Evolutionary conservation across 176 grass and related monocot genomes (phyloP), one percentile per base, ranked within the genome.

Genomic region (Canna indica): DNA sequence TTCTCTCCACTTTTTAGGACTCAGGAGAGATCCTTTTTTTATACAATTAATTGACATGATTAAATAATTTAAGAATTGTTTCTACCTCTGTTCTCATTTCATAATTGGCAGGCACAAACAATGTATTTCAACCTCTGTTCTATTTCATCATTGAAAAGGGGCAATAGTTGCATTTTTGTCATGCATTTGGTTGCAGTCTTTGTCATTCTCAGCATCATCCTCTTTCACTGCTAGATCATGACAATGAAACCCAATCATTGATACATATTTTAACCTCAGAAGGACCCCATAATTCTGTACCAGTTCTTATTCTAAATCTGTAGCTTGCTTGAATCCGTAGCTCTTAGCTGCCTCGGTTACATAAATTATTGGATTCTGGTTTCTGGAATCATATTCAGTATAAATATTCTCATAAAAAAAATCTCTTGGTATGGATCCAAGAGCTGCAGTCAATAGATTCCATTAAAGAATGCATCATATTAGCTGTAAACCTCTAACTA

Each of bases 191-290:
- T 33, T 62, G 32, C 63, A 66, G 63, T 25, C 34, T 62, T 62
- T 66, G 18, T 66, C 63, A 25, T 39, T 38, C 63, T 66, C 29
- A 38, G 5, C 71, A 27, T 59, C 24, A 18, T 60, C 31, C 50
- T 24, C 11, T 61, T 44, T 42, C 57, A 74, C 63, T 6, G 25
- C 11, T 14, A 25, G 24, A 11, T 20, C 57, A 60, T 60, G 26
- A 31, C 57, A 60, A 26, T 16, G 27, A 66, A 34, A 24, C n/a
- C 9, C 74, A 76, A 76, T 66, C 74, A 76, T 67, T 67, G 74
- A 65, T 31, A 27, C 62, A 76, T 76, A 39, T 54, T 67, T 66
- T 67, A 66, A n/a, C 31, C 45, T 6, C 31, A 34, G 14, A n/a
- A 2, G 60, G 60, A 50, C 45, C 46, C 60, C 60, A 76, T 20